Evolutionary conservation across 164 flowering plant genomes (phyloP).

Genomic region (Macadamia tetraphylla): DNA sequence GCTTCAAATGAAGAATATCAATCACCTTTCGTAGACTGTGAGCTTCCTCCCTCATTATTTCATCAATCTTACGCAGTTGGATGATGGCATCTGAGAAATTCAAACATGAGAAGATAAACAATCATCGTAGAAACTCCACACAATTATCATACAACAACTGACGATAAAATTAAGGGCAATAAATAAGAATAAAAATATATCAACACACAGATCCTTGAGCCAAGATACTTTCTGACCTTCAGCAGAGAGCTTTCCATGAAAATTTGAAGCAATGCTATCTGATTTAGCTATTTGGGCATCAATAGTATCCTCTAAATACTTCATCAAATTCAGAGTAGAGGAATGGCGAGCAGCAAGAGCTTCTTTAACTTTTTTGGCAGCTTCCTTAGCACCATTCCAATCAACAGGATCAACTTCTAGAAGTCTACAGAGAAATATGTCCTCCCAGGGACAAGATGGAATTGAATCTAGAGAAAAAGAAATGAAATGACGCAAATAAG

Average conservation of each 20-base stretch:
- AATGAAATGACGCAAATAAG: slow-evolving; percentile 10
- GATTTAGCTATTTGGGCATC: slow-evolving; percentile 45
- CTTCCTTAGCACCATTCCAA: slow-evolving; percentile 24
- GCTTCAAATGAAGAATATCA: slow-evolving; percentile 64
- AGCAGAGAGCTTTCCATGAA: slow-evolving; percentile 46
- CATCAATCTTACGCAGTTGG: slow-evolving; percentile 54
- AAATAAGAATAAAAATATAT: slow-evolving; percentile 1
- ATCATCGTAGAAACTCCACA: neutral
- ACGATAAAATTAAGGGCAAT: neutral
- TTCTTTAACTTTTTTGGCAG: slow-evolving; percentile 44
- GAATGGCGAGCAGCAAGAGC: slow-evolving; percentile 62
- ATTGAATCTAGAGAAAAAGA: slow-evolving; percentile 39
- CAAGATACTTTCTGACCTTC: slow-evolving; percentile 57
- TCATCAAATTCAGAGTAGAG: slow-evolving; percentile 56
- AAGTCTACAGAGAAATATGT: slow-evolving; percentile 78
- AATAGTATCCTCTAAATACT: slow-evolving; percentile 49
- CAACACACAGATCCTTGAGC: slow-evolving; percentile 11
- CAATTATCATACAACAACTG: neutral
- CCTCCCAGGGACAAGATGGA: slow-evolving; percentile 71
- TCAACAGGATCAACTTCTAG: slow-evolving; percentile 38
- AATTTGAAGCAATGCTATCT: slow-evolving; percentile 33
- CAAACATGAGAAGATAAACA: slow-evolving; percentile 9
- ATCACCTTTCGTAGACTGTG: slow-evolving; percentile 45
- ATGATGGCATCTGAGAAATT: slow-evolving; percentile 54
- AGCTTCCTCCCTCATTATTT: slow-evolving; percentile 64